Percentiles rank a stretch among this genome's conserved stretches.
Evolutionary conservation across 148 eudicot species (phyloP).

Genomic region (Dianthus caryophyllus): DNA sequence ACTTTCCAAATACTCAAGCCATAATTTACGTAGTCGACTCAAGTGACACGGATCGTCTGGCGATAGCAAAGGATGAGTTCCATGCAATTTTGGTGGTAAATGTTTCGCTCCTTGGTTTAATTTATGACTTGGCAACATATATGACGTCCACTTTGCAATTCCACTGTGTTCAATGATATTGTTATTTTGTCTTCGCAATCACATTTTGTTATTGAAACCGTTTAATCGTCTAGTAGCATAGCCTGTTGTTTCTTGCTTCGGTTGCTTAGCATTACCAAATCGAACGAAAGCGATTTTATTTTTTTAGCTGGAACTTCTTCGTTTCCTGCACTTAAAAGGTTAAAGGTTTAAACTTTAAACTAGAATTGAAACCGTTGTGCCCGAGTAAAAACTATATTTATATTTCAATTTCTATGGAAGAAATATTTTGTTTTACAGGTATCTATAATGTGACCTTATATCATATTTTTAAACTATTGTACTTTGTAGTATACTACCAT

Average conservation of each 20-base stretch:
- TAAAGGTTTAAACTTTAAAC: neutral
- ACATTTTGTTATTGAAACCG: neutral
- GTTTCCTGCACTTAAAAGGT: neutral
- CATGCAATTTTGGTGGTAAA: slow-evolving; percentile 90
- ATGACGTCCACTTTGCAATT: too few relatives aligned
- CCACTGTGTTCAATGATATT: too few relatives aligned
- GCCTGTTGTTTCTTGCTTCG: neutral
- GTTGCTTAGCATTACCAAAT: neutral
- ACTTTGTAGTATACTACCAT: too few relatives aligned
- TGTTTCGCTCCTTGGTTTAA: slow-evolving; percentile 11
- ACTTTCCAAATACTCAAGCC: slow-evolving; percentile 98
- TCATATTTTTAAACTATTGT: too few relatives aligned
- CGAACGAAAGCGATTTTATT: neutral
- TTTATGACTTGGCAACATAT: neutral
- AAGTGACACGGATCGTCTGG: slow-evolving; percentile 93
- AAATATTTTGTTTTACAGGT: too few relatives aligned
- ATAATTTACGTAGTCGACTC: slow-evolving; percentile 97
- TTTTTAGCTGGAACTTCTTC: neutral
- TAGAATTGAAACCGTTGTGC: neutral
- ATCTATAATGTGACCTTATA: too few relatives aligned
- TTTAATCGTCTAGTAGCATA: neutral
- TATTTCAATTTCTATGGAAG: too few relatives aligned
- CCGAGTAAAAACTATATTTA: too few relatives aligned
- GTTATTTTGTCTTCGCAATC: neutral
- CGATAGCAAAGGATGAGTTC: slow-evolving; percentile 92